Evolutionary conservation across 2,329 filamentous ascomycete genomes (phyloP).

Genomic region (Mariannaea sp.): DNA sequence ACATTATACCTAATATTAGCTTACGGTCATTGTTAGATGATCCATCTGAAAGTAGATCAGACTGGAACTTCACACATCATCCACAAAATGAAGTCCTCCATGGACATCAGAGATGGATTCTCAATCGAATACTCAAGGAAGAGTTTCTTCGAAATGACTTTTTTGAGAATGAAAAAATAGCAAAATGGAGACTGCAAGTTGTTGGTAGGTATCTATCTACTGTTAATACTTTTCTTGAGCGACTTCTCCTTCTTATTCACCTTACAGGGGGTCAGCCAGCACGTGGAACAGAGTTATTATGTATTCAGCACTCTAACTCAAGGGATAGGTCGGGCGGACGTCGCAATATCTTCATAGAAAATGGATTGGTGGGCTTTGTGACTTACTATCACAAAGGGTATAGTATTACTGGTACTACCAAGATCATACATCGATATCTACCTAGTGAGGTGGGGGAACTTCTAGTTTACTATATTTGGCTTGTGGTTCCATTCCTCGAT

Average conservation of each 20-base stretch:
- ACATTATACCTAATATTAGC: neutral
- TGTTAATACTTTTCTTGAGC: neutral
- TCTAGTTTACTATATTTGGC: neutral
- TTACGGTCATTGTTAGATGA: neutral
- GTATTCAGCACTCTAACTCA: neutral
- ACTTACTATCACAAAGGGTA: conserved; percentile 1
- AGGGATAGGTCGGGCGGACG: neutral
- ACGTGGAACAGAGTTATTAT: neutral
- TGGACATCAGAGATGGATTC: neutral
- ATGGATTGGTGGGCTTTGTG: neutral
- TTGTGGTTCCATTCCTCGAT: neutral
- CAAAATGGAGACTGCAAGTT: conserved; percentile 1
- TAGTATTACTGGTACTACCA: neutral
- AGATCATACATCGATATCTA: neutral
- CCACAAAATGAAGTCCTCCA: neutral
- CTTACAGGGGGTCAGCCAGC: neutral
- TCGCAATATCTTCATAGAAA: neutral
- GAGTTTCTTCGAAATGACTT: neutral
- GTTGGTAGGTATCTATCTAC: neutral
- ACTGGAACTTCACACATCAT: neutral
- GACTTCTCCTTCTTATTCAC: neutral
- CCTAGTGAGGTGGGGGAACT: neutral
- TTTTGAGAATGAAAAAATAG: neutral
- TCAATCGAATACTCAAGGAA: neutral
- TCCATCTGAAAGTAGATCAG: neutral